Percentiles rank a stretch among this genome's conserved stretches.
Evolutionary conservation across 805 yeast species (phyloP).

Genomic region (Saccharomycopsis sp.): DNA sequence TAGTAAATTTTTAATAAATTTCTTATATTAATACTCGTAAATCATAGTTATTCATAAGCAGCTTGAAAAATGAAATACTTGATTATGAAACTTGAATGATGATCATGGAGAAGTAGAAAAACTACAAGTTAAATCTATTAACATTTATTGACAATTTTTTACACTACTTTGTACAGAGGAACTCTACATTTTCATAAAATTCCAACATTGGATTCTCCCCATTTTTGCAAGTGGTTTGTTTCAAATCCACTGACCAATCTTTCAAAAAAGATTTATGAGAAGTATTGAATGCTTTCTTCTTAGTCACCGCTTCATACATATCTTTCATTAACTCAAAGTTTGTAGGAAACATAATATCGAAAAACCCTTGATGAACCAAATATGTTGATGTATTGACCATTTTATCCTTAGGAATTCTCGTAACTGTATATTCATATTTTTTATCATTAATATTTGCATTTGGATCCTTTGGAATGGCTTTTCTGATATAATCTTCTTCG

Average conservation of each 20-base stretch:
- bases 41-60: no score
- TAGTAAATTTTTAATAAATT: no score
- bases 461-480: constrained; percentile 4
- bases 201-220: constrained; percentile 84
- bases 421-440: constrained; percentile 10
- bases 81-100: no score
- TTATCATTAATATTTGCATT: constrained; percentile 1
- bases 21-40: no score
- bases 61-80: no score
- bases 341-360: constrained; percentile 82
- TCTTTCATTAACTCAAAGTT: constrained; percentile 55
- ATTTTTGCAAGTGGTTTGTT: constrained; percentile 53
- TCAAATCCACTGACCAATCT: constrained; percentile 56
- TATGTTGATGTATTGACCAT: constrained; percentile 65
- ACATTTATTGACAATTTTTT: no score
- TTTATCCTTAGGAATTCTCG: constrained; percentile 29
- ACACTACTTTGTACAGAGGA: constrained; percentile 44
- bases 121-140: no score
- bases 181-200: constrained; percentile 65
- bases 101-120: no score
- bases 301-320: constrained; percentile 52
- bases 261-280: constrained; percentile 56
- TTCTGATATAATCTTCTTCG: background rate
- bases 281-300: constrained; percentile 42
- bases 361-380: constrained; percentile 79